These are phyloP conservation scores for Orbilia ellipsospora DNA, from an alignment of 2,329 filamentous ascomycete species.

Conservation along the genomic window DNA sequence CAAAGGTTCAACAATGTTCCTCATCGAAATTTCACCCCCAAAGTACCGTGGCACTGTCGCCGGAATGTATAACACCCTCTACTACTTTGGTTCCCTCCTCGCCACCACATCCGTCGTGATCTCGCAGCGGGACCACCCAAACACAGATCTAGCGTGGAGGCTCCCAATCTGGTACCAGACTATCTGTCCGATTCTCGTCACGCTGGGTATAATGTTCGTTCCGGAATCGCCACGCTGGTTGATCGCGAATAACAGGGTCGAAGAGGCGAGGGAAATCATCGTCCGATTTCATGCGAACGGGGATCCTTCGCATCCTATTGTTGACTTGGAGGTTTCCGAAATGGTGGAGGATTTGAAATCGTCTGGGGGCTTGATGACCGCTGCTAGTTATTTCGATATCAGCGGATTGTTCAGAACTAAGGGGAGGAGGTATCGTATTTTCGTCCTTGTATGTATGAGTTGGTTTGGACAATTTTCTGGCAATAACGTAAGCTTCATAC, in stretches of 20 bases:
- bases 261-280: conserved; percentile 70
- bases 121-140: conserved; percentile 63
- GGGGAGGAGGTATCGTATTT: conserved; percentile 61
- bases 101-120: conserved; percentile 66
- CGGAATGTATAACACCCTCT: conserved; percentile 67
- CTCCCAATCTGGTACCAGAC: conserved; percentile 70
- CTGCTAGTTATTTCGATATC: conserved; percentile 49
- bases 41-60: conserved; percentile 72
- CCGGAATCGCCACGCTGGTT: conserved; percentile 74
- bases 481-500: conserved; percentile 64
- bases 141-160: conserved; percentile 67
- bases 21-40: conserved; percentile 73
- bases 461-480: conserved; percentile 68
- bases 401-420: conserved; percentile 59
- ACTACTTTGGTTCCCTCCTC: conserved; percentile 65
- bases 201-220: conserved; percentile 67
- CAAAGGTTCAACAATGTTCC: conserved; percentile 72
- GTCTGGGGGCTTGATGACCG: conserved; percentile 51
- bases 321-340: conserved; percentile 70
- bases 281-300: conserved; percentile 71
- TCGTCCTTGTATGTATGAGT: conserved; percentile 67
- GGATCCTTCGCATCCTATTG: conserved; percentile 67
- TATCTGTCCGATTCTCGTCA: conserved; percentile 65
- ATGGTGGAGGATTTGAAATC: conserved; percentile 67
- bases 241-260: conserved; percentile 69